Evolutionary conservation across 2,329 filamentous ascomycete species (phyloP), one percentile per base, ranked within the genome.

Genomic region (Arthrobotrys sinensis): DNA sequence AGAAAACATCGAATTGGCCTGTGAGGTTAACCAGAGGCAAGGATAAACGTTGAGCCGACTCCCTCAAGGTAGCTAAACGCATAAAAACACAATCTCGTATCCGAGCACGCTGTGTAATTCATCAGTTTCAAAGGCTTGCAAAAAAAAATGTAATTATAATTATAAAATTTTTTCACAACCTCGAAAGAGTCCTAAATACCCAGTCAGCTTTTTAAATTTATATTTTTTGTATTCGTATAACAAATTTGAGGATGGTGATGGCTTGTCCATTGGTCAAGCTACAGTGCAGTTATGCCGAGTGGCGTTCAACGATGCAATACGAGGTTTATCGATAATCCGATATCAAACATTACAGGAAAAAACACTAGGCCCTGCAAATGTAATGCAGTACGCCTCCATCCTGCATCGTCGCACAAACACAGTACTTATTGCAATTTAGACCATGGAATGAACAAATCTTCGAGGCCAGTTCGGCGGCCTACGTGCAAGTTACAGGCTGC

Each of bases 361-460:
- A 48, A 5, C 1, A 14, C 50, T 34, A 32, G n/a, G 14, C 11
- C 19, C 43, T 28, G 55, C 55, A 34, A 21, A 38, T 40, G 55
- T 19, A 43, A 43, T 60, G 55, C 55, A 43, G 32, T 43, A 43
- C 55, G 55, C 36, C 36, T 60, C 36, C 48, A 52, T 57, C 52
- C 52, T 57, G 52, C 52, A 38, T 57, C 34, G 55, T 60, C 16
- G 19, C 36, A 43, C 55, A 60, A 2, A 60, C 16, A n/a, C 40
- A 28, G 24, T 28, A 14, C 50, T 16, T 57, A 32, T 32, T 57
- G 28, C 24, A 28, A 28, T 28, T 28, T 28, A 28, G 24, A 28
- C 24, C 24, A 28, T 4, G 4, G 24, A 45, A 45, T 45, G 11
- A n/a, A n/a, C 40, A 45, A 28, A 28, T 28, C 24, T 28, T 28